These are phyloP conservation scores for Phyllosticta citrichinensis DNA, from an alignment of 2,329 filamentous ascomycete genomes.

Conservation along the genomic window DNA sequence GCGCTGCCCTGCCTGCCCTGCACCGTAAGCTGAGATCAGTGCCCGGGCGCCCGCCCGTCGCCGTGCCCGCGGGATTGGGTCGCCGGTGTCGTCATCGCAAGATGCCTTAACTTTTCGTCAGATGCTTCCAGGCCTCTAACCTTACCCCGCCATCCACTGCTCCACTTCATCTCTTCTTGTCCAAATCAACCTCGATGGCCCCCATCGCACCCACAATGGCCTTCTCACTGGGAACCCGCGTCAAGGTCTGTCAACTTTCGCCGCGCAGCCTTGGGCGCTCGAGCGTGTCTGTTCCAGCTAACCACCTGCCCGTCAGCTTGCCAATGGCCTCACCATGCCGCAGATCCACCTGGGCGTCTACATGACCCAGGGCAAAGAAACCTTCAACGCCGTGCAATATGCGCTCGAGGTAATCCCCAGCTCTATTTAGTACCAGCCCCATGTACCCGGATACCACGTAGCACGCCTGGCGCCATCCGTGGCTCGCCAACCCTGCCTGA, in stretches of 20 bases:
- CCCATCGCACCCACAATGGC: constrained; percentile 1
- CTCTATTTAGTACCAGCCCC: not conserved
- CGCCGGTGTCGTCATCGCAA: not conserved
- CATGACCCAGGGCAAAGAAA: constrained; percentile 55
- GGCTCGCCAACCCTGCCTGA: not conserved
- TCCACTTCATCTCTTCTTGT: not conserved
- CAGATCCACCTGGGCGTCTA: constrained; percentile 67
- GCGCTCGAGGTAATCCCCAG: constrained; percentile 38
- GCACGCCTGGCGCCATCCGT: not conserved
- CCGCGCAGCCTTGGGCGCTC: not conserved
- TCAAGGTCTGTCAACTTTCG: constrained; percentile 23
- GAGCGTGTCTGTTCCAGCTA: constrained; percentile 22
- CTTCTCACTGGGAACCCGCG: constrained; percentile 35
- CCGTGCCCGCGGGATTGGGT: not conserved
- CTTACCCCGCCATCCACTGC: not conserved
- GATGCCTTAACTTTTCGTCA: not conserved
- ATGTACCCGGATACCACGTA: not conserved
- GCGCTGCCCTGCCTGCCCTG: no score
- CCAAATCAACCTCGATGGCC: no score
- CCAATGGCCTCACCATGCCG: constrained; percentile 58
- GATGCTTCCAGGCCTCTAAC: not conserved
- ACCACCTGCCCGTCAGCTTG: constrained; percentile 27
- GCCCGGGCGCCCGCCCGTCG: not conserved
- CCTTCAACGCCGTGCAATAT: constrained; percentile 46
- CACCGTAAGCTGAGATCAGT: not conserved